A percentile compares a stretch with the other conserved stretches of the same genome.
These are phyloP conservation scores for Lipomyces orientalis DNA, from an alignment of 805 yeast genomes.

Conservation along the genomic window DNA sequence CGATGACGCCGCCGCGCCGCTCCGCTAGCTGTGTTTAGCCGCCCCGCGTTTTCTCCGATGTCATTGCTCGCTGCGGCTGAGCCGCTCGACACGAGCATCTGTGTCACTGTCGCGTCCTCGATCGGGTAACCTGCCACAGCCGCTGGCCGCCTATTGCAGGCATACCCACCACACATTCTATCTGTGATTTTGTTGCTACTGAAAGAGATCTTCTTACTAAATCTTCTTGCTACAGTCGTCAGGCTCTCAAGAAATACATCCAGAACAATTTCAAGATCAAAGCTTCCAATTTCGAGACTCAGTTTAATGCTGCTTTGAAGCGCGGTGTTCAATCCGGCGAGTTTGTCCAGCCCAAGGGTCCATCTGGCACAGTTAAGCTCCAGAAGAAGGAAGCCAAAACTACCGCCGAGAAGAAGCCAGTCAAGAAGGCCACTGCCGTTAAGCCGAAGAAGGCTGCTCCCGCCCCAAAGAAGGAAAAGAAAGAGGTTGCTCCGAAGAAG, in stretches of 20 bases:
- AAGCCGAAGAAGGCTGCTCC: constrained; percentile 39
- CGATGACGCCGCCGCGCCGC: constrained; percentile 8
- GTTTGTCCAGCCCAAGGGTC: constrained; percentile 85
- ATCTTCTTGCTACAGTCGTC: constrained; percentile 58
- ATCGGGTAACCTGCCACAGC: background rate
- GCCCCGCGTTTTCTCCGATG: background rate
- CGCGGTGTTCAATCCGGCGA: constrained; percentile 80
- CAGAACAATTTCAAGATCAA: constrained; percentile 64
- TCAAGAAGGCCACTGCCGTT: constrained; percentile 44
- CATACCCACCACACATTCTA: background rate
- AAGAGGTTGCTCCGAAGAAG: constrained; percentile 20
- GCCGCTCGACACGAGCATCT: background rate
- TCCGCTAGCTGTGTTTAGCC: background rate
- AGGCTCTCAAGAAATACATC: constrained; percentile 84
- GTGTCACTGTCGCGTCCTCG: background rate
- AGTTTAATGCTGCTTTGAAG: constrained; percentile 76
- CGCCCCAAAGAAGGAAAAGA: constrained; percentile 38
- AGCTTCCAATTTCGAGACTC: constrained; percentile 70
- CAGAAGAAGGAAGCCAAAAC: constrained; percentile 53
- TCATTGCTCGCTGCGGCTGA: background rate
- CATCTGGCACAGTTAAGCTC: constrained; percentile 83
- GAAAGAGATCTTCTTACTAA: background rate
- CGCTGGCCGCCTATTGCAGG: background rate
- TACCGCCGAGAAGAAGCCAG: constrained; percentile 41
- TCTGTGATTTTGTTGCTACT: background rate